phyloP scores from a whole-genome alignment of 768 basidiomycete genomes.

The Pisolithus microcarpus region DNA sequence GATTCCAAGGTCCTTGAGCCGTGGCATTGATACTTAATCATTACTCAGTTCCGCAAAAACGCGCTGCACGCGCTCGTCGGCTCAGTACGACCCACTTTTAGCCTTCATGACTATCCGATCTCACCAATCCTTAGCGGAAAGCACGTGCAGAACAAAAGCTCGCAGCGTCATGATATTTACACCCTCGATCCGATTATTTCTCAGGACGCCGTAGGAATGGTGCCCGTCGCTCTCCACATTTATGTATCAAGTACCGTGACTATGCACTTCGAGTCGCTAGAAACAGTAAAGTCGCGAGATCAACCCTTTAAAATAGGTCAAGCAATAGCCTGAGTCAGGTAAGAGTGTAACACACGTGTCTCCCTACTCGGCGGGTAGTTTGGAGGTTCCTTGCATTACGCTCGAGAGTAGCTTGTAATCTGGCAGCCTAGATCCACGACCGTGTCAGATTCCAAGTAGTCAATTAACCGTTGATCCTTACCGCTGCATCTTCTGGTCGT shows the following conservation, averaged over 20 bases:
- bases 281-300: conserved; percentile 3
- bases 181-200: background rate
- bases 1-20: background rate
- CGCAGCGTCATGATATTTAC: conserved; percentile 28
- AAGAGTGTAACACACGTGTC: conserved; percentile 14
- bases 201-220: background rate
- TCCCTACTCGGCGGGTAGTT: conserved; percentile 19
- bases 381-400: conserved; percentile 27
- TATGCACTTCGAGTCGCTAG: conserved; percentile 8
- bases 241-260: conserved; percentile 17
- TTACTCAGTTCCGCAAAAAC: conserved; percentile 74
- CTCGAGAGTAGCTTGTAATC: conserved; percentile 61
- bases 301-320: background rate
- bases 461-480: conserved; percentile 29
- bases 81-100: conserved; percentile 46
- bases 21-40: conserved; percentile 1
- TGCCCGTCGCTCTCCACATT: conserved; percentile 9
- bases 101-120: background rate
- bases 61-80: conserved; percentile 64
- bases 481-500: conserved; percentile 77
- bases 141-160: conserved; percentile 57
- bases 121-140: conserved; percentile 41
- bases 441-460: background rate
- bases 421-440: conserved; percentile 45
- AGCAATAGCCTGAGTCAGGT: conserved; percentile 12